Conservation (phyloP, 352 stramenopile species). For the Plasmopara halstedii region DNA sequence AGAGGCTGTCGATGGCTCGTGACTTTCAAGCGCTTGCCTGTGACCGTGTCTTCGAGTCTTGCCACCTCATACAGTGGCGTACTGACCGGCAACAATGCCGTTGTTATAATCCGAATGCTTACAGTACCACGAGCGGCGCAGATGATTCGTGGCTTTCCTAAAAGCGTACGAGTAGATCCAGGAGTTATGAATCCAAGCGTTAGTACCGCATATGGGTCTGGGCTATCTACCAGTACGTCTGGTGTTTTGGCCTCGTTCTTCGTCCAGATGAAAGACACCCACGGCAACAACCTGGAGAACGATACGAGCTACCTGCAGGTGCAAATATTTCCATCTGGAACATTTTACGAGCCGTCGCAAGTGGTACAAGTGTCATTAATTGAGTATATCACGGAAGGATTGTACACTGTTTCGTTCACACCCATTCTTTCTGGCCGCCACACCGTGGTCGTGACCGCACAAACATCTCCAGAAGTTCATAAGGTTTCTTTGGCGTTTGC, state of each 20-base stretch:
- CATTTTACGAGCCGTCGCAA: conserved; percentile 17
- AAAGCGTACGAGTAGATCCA: conserved; percentile 43
- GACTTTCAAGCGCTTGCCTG: conserved; percentile 33
- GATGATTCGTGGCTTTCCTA: conserved; percentile 61
- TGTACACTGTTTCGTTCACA: conserved; percentile 83
- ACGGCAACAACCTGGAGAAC: conserved; percentile 65
- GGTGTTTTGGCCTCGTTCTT: conserved; percentile 50
- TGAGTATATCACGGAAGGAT: conserved; percentile 50
- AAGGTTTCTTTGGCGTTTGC: conserved; percentile 73
- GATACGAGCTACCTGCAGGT: conserved; percentile 28
- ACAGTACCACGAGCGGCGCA: conserved; percentile 20
- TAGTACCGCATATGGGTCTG: conserved; percentile 55
- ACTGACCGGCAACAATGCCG: conserved; percentile 67
- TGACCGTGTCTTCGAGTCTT: conserved; percentile 14
- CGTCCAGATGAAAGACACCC: conserved; percentile 77
- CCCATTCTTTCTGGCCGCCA: conserved; percentile 78
- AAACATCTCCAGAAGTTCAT: conserved; percentile 76
- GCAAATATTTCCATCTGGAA: conserved; percentile 39
- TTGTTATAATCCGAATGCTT: conserved; percentile 25
- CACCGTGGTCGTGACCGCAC: conserved; percentile 78
- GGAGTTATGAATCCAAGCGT: conserved; percentile 61
- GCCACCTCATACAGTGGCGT: conserved; percentile 46
- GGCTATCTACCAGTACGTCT: conserved; percentile 48
- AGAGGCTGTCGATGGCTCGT: conserved; percentile 69
- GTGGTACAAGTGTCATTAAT: conserved; percentile 33